A percentile compares a stretch with the other conserved stretches of the same genome.
These are phyloP conservation scores for Exserohilum rostratum DNA, from an alignment of 2,329 filamentous ascomycete species.

Conservation along the genomic window DNA sequence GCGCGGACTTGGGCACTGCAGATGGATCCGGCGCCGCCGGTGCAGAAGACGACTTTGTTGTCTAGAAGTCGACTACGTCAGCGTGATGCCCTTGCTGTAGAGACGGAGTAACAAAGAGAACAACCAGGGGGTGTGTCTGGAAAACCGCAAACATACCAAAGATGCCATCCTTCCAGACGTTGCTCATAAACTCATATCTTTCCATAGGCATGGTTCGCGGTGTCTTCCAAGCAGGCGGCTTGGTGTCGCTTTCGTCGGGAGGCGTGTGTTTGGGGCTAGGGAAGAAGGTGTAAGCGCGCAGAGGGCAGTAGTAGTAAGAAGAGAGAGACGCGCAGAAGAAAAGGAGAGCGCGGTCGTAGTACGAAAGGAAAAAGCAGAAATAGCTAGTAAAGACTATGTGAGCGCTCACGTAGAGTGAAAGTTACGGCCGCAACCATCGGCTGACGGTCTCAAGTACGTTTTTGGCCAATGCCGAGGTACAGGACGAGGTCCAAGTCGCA, in stretches of 20 bases:
- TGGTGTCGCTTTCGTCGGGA: constrained; percentile 7
- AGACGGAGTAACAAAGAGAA: not conserved
- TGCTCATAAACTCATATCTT: constrained; percentile 77
- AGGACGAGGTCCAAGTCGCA: constrained; percentile 14
- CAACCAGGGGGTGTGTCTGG: too few species aligned
- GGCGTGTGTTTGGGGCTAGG: constrained; percentile 1
- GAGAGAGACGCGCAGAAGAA: too few species aligned
- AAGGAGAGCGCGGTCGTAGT: too few species aligned
- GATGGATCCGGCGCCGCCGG: constrained; percentile 90
- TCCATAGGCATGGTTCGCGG: constrained; percentile 67
- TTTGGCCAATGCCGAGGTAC: constrained; percentile 28
- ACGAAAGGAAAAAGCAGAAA: not conserved
- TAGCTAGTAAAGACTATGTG: constrained; percentile 9
- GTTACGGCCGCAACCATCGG: constrained; percentile 28
- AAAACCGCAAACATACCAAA: constrained; percentile 65
- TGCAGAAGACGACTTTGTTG: constrained; percentile 91
- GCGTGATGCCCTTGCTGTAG: not conserved
- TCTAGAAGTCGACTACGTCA: constrained; percentile 56
- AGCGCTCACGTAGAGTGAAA: constrained; percentile 22
- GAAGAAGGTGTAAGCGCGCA: not conserved
- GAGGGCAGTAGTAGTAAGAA: too few species aligned
- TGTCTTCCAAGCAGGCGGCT: constrained; percentile 22
- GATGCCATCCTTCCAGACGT: constrained; percentile 84
- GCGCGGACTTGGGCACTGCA: constrained; percentile 94
- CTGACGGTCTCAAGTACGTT: constrained; percentile 8